Conservation (phyloP, 108 stramenopile genomes). For the Pseudonitzschia multiseries region DNA sequence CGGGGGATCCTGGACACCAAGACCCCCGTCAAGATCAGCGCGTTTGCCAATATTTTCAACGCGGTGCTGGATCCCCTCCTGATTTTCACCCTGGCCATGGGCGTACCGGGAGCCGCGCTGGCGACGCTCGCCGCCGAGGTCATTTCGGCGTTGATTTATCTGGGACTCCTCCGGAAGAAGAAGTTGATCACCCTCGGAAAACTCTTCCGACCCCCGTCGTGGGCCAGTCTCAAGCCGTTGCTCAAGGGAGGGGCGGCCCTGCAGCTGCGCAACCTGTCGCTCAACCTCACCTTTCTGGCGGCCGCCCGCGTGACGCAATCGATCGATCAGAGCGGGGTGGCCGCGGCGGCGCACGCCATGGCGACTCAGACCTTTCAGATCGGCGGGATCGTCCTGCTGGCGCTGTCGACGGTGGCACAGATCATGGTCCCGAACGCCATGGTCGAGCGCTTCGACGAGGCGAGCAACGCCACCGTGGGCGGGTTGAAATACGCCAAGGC, state of each 20-base stretch:
- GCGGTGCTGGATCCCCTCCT: constrained; percentile 82
- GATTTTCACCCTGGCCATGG: constrained; percentile 79
- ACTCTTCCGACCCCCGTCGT: constrained; percentile 58
- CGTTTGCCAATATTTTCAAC: constrained; percentile 79
- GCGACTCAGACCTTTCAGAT: constrained; percentile 87
- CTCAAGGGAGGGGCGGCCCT: constrained; percentile 77
- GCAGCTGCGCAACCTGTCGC: constrained; percentile 79
- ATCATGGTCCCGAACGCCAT: constrained; percentile 82
- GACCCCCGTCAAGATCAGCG: constrained; percentile 85
- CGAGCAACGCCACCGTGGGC: constrained; percentile 46
- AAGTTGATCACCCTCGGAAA: constrained; percentile 62
- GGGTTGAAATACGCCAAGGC: constrained; percentile 62
- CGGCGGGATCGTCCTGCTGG: constrained; percentile 83
- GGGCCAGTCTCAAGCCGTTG: constrained; percentile 61
- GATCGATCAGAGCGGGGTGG: constrained; percentile 81
- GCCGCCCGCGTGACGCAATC: constrained; percentile 81
- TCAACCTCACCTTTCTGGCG: constrained; percentile 83
- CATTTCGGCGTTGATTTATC: constrained; percentile 61
- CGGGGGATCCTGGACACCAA: constrained; percentile 71
- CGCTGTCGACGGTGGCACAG: constrained; percentile 78
- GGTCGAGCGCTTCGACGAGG: constrained; percentile 61
- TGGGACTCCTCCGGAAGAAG: constrained; percentile 52
- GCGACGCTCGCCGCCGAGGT: constrained; percentile 81
- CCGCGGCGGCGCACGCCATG: constrained; percentile 85
- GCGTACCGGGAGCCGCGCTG: constrained; percentile 85